Conservation (phyloP, 2,329 filamentous ascomycete species). For the Penicillium concentricum region DNA sequence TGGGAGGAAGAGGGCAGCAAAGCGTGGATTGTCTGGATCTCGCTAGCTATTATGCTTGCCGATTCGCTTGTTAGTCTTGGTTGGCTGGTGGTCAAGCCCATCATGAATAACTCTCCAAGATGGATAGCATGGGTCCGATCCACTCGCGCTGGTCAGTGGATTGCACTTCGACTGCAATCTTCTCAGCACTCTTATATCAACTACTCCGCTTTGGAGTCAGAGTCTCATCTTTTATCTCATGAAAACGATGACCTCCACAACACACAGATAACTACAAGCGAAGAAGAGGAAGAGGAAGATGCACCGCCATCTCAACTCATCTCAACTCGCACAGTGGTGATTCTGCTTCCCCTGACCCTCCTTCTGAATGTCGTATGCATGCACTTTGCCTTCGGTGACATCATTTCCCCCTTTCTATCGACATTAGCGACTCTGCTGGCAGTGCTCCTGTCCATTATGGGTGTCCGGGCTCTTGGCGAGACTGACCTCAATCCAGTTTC, state of each 20-base stretch:
- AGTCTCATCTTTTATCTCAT: neutral
- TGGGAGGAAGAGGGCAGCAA: constrained; percentile 87
- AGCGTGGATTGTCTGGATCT: constrained; percentile 98
- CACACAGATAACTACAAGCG: neutral
- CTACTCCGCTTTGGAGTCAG: constrained; percentile 31
- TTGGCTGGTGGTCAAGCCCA: constrained; percentile 68
- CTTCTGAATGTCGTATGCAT: constrained; percentile 77
- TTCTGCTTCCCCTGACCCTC: constrained; percentile 76
- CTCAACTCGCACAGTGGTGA: constrained; percentile 64
- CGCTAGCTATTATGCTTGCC: constrained; percentile 91
- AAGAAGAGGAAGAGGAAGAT: constrained; percentile 60
- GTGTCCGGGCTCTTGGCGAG: constrained; percentile 66
- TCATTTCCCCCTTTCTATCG: constrained; percentile 76
- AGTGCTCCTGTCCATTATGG: constrained; percentile 65
- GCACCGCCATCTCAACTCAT: constrained; percentile 83
- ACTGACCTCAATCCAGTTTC: constrained; percentile 96
- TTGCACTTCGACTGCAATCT: constrained; percentile 23
- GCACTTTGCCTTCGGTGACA: constrained; percentile 75
- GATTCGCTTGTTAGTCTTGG: constrained; percentile 87
- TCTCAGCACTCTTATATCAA: constrained; percentile 27
- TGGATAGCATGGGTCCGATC: constrained; percentile 33
- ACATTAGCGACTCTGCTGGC: constrained; percentile 80
- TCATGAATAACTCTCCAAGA: constrained; percentile 50
- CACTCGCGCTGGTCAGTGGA: constrained; percentile 28
- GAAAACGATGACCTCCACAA: constrained; percentile 4